A percentile compares a stretch with the other conserved stretches of the same genome.
phyloP scores from a whole-genome alignment of 2,329 filamentous ascomycete genomes.

The Aureobasidium mangrovei region DNA sequence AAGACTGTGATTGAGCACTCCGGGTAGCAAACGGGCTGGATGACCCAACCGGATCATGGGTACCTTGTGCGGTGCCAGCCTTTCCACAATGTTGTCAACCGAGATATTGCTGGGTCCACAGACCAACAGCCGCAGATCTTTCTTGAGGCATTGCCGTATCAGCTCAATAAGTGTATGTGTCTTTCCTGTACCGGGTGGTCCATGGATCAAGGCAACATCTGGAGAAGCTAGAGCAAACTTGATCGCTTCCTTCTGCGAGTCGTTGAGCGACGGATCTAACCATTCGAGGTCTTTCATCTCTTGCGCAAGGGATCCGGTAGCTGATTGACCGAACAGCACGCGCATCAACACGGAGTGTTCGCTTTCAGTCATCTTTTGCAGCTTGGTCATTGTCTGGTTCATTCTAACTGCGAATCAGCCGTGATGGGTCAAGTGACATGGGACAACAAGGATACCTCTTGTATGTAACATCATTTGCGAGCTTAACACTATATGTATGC shows the following conservation, averaged over 20 bases:
- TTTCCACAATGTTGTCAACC: slow-evolving; percentile 96
- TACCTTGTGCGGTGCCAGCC: slow-evolving; percentile 73
- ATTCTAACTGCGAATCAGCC: slow-evolving; percentile 36
- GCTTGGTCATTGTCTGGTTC: slow-evolving; percentile 53
- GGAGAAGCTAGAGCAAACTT: slow-evolving; percentile 74
- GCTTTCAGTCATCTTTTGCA: slow-evolving; percentile 47
- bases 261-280: slow-evolving; percentile 48
- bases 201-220: slow-evolving; percentile 86
- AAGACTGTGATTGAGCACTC: slow-evolving; percentile 79
- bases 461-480: slow-evolving; percentile 59
- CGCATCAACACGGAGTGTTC: slow-evolving; percentile 51
- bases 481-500: slow-evolving; percentile 45
- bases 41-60: slow-evolving; percentile 87
- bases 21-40: slow-evolving; percentile 79
- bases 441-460: slow-evolving; percentile 40
- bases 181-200: slow-evolving; percentile 91
- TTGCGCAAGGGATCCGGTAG: slow-evolving; percentile 39
- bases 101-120: slow-evolving; percentile 95
- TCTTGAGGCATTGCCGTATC: slow-evolving; percentile 78
- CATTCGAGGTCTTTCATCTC: slow-evolving; percentile 44
- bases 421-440: not conserved
- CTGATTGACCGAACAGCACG: slow-evolving; percentile 51
- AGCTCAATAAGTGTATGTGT: slow-evolving; percentile 94
- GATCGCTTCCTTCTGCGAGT: slow-evolving; percentile 55
- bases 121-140: slow-evolving; percentile 69